Conservation (phyloP, 441 rosid species). For the Dalechampia spathulata region DNA sequence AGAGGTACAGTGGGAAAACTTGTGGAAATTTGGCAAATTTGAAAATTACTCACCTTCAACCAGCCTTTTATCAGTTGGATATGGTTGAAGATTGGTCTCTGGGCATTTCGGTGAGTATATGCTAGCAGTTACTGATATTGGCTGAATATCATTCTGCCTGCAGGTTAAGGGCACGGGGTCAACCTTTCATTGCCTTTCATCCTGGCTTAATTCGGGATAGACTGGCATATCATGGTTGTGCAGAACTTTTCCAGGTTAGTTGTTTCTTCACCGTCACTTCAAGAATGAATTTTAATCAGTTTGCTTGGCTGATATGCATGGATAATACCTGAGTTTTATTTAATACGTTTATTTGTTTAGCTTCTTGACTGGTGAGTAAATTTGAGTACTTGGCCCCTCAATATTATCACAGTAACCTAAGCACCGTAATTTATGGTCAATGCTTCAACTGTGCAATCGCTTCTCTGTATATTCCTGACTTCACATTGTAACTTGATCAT, state of each 20-base stretch:
- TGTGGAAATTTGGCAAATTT: neutral
- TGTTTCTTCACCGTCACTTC: conserved; percentile 13
- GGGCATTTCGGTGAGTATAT: conserved; percentile 11
- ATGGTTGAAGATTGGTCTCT: neutral
- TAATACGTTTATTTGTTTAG: neutral
- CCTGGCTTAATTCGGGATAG: conserved; percentile 80
- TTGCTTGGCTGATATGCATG: neutral
- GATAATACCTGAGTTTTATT: neutral
- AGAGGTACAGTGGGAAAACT: conserved; percentile 43
- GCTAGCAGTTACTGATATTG: conserved; percentile 17
- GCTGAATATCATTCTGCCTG: conserved; percentile 10
- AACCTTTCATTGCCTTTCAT: conserved; percentile 83
- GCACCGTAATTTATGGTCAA: neutral
- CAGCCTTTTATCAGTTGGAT: neutral
- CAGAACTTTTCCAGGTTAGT: conserved; percentile 93
- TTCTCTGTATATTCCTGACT: conserved; percentile 18
- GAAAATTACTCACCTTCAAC: neutral
- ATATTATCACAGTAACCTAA: neutral
- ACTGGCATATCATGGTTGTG: conserved; percentile 97
- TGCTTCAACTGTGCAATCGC: neutral
- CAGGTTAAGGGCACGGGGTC: conserved; percentile 81
- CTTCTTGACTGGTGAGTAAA: neutral
- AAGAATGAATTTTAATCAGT: neutral
- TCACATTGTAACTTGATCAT: conserved; percentile 18
- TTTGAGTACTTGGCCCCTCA: neutral